A percentile compares a stretch with the other conserved stretches of the same genome.
Conservation (phyloP, 768 basidiomycete species). For the Tricholoma terreum region DNA sequence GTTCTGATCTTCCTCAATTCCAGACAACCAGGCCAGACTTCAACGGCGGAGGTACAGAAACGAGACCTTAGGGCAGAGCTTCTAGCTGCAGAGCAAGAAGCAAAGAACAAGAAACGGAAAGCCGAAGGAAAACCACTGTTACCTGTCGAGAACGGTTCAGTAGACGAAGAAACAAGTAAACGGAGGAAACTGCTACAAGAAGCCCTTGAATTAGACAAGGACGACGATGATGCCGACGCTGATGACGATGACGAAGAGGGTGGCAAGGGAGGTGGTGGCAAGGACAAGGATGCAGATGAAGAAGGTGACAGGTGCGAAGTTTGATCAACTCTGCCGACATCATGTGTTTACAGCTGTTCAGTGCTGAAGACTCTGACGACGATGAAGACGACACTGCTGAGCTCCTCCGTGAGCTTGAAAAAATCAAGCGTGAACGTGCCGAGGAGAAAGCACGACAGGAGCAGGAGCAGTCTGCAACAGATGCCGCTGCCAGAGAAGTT, state of each 20-base stretch:
- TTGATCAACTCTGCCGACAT: not conserved
- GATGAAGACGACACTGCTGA: constrained; percentile 94
- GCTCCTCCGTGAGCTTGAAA: constrained; percentile 93
- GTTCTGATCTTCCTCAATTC: too few species aligned
- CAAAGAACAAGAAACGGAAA: constrained; percentile 87
- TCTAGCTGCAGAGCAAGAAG: constrained; percentile 81
- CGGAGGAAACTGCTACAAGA: constrained; percentile 86
- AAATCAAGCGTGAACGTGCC: constrained; percentile 94
- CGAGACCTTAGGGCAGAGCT: constrained; percentile 84
- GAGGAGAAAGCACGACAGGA: constrained; percentile 88
- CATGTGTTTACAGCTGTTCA: constrained; percentile 12
- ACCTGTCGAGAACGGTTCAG: constrained; percentile 39
- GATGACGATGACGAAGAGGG: constrained; percentile 33
- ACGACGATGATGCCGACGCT: constrained; percentile 78
- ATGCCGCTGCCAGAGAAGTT: constrained; percentile 64
- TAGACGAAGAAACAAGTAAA: constrained; percentile 69
- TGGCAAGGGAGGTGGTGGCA: constrained; percentile 21
- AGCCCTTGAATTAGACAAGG: constrained; percentile 83
- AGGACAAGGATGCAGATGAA: constrained; percentile 36
- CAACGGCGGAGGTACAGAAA: constrained; percentile 68
- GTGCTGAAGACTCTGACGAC: constrained; percentile 51
- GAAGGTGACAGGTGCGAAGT: constrained; percentile 41
- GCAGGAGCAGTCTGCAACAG: constrained; percentile 61
- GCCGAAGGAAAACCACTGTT: constrained; percentile 69
- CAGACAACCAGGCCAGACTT: constrained; percentile 92